These are phyloP conservation scores for Lasiosphaeria hispida DNA, from an alignment of 495 filamentous ascomycete genomes.

Conservation along the genomic window DNA sequence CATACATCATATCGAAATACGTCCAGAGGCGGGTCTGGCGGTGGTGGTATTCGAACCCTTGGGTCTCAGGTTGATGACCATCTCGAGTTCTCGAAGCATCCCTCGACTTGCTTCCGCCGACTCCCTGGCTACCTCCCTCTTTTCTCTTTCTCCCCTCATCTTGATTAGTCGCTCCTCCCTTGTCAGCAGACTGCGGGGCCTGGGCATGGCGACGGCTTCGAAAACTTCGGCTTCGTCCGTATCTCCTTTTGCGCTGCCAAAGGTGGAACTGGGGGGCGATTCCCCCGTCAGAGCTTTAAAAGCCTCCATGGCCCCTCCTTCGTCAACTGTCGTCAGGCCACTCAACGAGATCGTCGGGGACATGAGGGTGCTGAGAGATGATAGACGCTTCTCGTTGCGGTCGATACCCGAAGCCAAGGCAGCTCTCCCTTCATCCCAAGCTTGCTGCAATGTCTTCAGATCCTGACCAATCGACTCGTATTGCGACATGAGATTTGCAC, in stretches of 20 bases:
- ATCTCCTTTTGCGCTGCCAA: constrained; percentile 27
- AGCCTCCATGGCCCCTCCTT: constrained; percentile 68
- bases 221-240: constrained; percentile 76
- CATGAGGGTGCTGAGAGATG: constrained; percentile 64
- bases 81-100: constrained; percentile 89
- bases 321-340: constrained; percentile 79
- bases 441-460: constrained; percentile 75
- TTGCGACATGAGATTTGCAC: constrained; percentile 73
- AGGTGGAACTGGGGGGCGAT: constrained; percentile 35
- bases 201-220: constrained; percentile 80
- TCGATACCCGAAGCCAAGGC: constrained; percentile 73
- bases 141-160: constrained; percentile 82
- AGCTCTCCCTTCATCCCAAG: constrained; percentile 85
- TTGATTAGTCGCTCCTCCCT: constrained; percentile 85
- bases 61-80: constrained; percentile 76
- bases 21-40: constrained; percentile 21
- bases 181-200: constrained; percentile 69
- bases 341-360: constrained; percentile 80
- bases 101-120: constrained; percentile 74
- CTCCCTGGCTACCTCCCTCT: constrained; percentile 64
- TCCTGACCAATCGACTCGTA: constrained; percentile 94
- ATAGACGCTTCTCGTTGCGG: constrained; percentile 64
- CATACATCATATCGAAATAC: constrained; percentile 36
- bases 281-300: constrained; percentile 74
- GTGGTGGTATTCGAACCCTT: constrained; percentile 29